These are phyloP conservation scores for Fibroporia radiculosa DNA, from an alignment of 768 basidiomycete species.

Conservation along the genomic window DNA sequence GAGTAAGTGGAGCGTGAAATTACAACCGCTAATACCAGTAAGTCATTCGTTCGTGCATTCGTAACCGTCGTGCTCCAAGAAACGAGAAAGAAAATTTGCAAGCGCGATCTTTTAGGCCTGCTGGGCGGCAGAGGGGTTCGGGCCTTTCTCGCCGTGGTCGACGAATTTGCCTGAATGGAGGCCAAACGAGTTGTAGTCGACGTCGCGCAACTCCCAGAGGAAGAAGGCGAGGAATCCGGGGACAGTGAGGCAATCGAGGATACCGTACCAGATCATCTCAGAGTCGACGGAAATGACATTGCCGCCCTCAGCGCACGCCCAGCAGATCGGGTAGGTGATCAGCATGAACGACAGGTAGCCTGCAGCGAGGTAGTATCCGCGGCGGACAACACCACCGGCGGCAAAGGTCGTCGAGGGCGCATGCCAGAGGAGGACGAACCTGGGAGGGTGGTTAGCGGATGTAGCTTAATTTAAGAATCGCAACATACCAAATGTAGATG, in stretches of 20 bases:
- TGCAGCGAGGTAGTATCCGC: constrained; percentile 25
- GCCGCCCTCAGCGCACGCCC: constrained; percentile 41
- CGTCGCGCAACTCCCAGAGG: constrained; percentile 14
- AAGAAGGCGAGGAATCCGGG: constrained; percentile 25
- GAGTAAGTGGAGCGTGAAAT: too few relatives aligned
- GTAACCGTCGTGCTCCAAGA: too few relatives aligned
- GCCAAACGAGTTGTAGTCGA: constrained; percentile 15
- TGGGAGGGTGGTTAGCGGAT: constrained; percentile 8
- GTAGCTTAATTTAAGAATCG: constrained; percentile 15
- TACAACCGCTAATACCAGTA: too few relatives aligned
- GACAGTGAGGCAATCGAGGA: constrained; percentile 28
- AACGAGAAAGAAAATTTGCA: background rate
- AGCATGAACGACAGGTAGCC: constrained; percentile 39
- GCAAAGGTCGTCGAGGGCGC: constrained; percentile 17
- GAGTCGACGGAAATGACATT: constrained; percentile 37
- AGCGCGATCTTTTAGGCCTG: constrained; percentile 4
- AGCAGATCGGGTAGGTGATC: constrained; percentile 44
- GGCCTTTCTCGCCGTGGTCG: constrained; percentile 2
- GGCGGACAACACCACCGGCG: constrained; percentile 9
- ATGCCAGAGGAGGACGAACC: constrained; percentile 20
- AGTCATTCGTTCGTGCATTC: too few relatives aligned
- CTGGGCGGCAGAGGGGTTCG: background rate
- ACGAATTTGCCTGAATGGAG: constrained; percentile 6
- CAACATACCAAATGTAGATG: constrained; percentile 36
- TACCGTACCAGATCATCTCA: constrained; percentile 45